phyloP scores from a whole-genome alignment of 1,139 yeast genomes.

The Kodamaea derodonti region DNA sequence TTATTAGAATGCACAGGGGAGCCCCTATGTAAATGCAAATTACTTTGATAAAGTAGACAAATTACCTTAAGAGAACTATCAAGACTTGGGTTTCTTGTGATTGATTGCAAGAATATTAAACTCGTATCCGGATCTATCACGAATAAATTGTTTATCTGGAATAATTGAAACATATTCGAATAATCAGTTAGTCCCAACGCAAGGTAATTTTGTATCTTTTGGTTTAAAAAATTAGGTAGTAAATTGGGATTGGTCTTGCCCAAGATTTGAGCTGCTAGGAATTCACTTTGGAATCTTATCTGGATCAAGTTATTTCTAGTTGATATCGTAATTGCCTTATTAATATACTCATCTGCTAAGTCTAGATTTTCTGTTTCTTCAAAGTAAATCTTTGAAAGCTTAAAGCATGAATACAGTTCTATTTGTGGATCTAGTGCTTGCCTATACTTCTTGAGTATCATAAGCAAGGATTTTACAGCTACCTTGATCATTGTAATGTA shows the following conservation, averaged over 20 bases:
- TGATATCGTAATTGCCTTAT: constrained; percentile 34
- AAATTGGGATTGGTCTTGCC: constrained; percentile 20
- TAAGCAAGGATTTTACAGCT: constrained; percentile 35
- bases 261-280: constrained; percentile 32
- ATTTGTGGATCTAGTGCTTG: constrained; percentile 23
- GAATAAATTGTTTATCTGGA: constrained; percentile 27
- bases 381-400: constrained; percentile 33
- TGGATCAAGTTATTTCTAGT: constrained; percentile 21
- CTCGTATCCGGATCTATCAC: constrained; percentile 22
- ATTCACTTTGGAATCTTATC: constrained; percentile 26
- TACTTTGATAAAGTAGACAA: constrained; percentile 19
- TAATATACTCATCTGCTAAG: constrained; percentile 38
- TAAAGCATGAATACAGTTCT: constrained; percentile 30
- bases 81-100: constrained; percentile 12
- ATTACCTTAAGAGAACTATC: constrained; percentile 18
- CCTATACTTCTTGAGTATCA: constrained; percentile 26
- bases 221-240: constrained; percentile 26
- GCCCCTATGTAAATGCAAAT: constrained; percentile 27
- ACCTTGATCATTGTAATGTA: constrained; percentile 37
- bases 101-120: constrained; percentile 20
- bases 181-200: constrained; percentile 12
- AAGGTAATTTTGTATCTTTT: constrained; percentile 19
- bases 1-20: constrained; percentile 18
- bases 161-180: constrained; percentile 22
- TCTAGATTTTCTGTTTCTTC: constrained; percentile 38